A percentile compares a stretch with the other conserved stretches of the same genome.
Conservation (phyloP, 2,329 filamentous ascomycete genomes). For the Dichotomopilus funicola region DNA sequence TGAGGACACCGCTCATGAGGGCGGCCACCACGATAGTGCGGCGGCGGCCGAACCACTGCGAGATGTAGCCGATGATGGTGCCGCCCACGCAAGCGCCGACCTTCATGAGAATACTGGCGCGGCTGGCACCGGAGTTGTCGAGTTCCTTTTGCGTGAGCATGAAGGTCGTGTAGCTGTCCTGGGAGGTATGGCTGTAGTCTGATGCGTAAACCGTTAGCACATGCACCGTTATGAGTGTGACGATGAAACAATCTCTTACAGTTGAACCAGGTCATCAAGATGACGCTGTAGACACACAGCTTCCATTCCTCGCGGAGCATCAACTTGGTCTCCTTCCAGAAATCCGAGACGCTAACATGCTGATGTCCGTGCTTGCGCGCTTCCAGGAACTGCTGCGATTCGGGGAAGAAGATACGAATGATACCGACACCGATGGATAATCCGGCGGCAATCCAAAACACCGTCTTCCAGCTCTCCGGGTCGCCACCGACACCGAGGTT, state of each 20-base stretch:
- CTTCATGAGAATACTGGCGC: constrained; percentile 79
- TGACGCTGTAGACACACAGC: constrained; percentile 68
- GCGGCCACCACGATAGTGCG: constrained; percentile 58
- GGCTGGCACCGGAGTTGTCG: constrained; percentile 54
- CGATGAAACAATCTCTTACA: constrained; percentile 25
- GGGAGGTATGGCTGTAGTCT: constrained; percentile 67
- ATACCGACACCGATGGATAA: constrained; percentile 63
- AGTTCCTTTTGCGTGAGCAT: constrained; percentile 69
- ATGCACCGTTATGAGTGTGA: background rate
- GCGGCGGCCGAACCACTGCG: constrained; percentile 68
- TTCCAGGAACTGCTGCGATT: constrained; percentile 68
- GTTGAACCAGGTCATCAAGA: constrained; percentile 65
- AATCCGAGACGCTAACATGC: constrained; percentile 40
- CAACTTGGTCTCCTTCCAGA: constrained; percentile 61
- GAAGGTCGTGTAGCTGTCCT: constrained; percentile 78
- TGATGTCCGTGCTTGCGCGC: constrained; percentile 60
- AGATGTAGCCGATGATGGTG: constrained; percentile 65
- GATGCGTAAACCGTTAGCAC: constrained; percentile 32
- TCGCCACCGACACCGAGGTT: constrained; percentile 65
- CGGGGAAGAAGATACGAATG: constrained; percentile 61
- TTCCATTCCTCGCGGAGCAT: constrained; percentile 69
- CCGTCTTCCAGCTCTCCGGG: constrained; percentile 62
- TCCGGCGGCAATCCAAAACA: constrained; percentile 67
- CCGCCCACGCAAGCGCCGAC: constrained; percentile 69
- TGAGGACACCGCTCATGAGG: constrained; percentile 53